Percentiles rank a stretch among this genome's conserved stretches.
These are phyloP conservation scores for Ophiosphaerella herpotricha DNA, from an alignment of 2,329 filamentous ascomycete genomes.

Conservation along the genomic window DNA sequence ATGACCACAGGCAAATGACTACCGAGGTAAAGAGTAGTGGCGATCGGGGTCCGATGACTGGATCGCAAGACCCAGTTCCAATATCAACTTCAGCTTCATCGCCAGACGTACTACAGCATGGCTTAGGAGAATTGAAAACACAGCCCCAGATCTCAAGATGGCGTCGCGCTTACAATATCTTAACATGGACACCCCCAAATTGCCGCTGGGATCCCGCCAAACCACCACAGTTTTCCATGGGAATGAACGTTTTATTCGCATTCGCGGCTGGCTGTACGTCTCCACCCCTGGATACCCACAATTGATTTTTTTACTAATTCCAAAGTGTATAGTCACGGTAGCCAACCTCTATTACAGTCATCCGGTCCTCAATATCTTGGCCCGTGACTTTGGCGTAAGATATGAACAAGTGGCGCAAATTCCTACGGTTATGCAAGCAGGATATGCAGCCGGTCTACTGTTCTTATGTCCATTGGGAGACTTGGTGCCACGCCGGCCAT, in stretches of 20 bases:
- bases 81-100: no score
- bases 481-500: slow-evolving; percentile 66
- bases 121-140: neutral
- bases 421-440: slow-evolving; percentile 77
- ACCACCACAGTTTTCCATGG: slow-evolving; percentile 70
- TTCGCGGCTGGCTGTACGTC: slow-evolving; percentile 66
- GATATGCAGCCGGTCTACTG: slow-evolving; percentile 74
- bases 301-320: neutral
- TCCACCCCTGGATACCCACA: neutral
- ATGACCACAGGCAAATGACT: no score
- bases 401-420: slow-evolving; percentile 71
- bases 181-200: slow-evolving; percentile 66
- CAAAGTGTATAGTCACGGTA: slow-evolving; percentile 60
- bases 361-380: slow-evolving; percentile 76
- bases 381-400: slow-evolving; percentile 69
- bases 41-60: no score
- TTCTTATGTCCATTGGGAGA: slow-evolving; percentile 79
- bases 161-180: slow-evolving; percentile 28
- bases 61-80: no score
- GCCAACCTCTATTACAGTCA: slow-evolving; percentile 84
- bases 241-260: slow-evolving; percentile 72
- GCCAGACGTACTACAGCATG: neutral
- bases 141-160: slow-evolving; percentile 16
- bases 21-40: no score
- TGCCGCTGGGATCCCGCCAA: slow-evolving; percentile 70